Conservation (phyloP, 306 rosid species). For the Prunus salicina region DNA sequence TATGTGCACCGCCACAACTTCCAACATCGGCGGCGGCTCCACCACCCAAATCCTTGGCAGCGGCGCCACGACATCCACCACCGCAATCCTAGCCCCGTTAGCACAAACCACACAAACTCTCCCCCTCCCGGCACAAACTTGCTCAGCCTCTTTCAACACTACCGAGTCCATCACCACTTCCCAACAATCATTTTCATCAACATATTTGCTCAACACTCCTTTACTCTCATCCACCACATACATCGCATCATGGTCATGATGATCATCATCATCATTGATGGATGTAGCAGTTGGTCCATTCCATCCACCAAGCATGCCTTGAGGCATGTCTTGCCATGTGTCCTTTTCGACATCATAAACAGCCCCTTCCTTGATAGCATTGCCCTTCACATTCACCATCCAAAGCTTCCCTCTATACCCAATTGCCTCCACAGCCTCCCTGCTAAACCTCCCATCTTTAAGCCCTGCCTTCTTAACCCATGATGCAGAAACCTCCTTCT, state of each 20-base stretch:
- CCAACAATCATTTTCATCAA: not conserved
- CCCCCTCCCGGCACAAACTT: not conserved
- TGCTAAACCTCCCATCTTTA: conserved; percentile 1
- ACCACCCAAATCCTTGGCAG: not conserved
- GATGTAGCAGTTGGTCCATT: not conserved
- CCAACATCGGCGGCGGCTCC: not conserved
- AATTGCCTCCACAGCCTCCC: conserved; percentile 1
- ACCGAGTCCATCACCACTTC: not conserved
- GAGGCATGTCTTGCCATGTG: not conserved
- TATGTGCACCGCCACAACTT: not conserved
- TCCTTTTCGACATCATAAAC: not conserved
- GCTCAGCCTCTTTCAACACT: not conserved
- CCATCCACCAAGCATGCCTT: not conserved
- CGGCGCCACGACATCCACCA: not conserved
- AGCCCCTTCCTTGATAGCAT: not conserved
- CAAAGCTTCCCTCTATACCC: conserved; percentile 4
- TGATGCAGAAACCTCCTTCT: not conserved
- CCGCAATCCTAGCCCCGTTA: not conserved
- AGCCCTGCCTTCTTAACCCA: conserved; percentile 2
- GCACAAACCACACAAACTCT: not conserved
- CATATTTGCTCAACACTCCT: not conserved
- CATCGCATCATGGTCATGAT: not conserved
- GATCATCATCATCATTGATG: not conserved
- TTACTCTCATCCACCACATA: not conserved
- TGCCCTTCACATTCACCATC: conserved; percentile 4